Conservation (phyloP, 2,329 filamentous ascomycete genomes). For the Teratosphaeria viscida region DNA sequence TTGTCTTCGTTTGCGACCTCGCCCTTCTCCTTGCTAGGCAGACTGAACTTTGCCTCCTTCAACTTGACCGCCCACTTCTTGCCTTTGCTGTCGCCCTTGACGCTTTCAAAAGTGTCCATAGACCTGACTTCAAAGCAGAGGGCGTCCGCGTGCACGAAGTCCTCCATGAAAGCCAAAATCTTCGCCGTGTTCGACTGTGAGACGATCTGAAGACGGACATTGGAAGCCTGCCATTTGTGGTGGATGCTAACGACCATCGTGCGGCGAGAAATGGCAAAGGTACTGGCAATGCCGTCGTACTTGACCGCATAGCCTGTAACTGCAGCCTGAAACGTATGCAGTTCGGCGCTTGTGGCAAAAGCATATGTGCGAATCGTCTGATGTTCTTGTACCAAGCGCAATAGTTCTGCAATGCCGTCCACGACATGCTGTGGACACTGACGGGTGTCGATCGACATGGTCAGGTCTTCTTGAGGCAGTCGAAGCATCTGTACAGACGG, state of each 20-base stretch:
- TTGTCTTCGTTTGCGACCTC: constrained; percentile 46
- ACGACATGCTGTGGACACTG: constrained; percentile 34
- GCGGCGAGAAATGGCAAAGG: constrained; percentile 66
- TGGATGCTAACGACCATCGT: constrained; percentile 81
- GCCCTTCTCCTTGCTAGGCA: constrained; percentile 52
- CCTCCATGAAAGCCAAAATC: constrained; percentile 76
- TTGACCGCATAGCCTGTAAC: constrained; percentile 68
- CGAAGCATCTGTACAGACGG: constrained; percentile 58
- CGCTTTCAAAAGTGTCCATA: constrained; percentile 68
- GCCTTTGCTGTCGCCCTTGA: constrained; percentile 28
- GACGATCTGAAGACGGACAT: constrained; percentile 70
- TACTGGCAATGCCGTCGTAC: constrained; percentile 46
- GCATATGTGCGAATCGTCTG: constrained; percentile 60
- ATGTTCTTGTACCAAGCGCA: constrained; percentile 45
- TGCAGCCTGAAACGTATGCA: constrained; percentile 70
- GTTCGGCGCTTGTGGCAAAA: constrained; percentile 37
- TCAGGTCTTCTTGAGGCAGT: constrained; percentile 65
- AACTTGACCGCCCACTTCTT: constrained; percentile 64
- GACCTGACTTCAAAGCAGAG: constrained; percentile 82
- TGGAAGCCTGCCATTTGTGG: constrained; percentile 85
- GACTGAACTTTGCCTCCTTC: constrained; percentile 81
- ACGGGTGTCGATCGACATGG: constrained; percentile 52
- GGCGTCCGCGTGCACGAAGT: constrained; percentile 75
- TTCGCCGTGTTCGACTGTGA: constrained; percentile 65
- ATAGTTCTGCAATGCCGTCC: constrained; percentile 51